Conservation (phyloP, 2,329 filamentous ascomycete species). For the Cercospora beticola region DNA sequence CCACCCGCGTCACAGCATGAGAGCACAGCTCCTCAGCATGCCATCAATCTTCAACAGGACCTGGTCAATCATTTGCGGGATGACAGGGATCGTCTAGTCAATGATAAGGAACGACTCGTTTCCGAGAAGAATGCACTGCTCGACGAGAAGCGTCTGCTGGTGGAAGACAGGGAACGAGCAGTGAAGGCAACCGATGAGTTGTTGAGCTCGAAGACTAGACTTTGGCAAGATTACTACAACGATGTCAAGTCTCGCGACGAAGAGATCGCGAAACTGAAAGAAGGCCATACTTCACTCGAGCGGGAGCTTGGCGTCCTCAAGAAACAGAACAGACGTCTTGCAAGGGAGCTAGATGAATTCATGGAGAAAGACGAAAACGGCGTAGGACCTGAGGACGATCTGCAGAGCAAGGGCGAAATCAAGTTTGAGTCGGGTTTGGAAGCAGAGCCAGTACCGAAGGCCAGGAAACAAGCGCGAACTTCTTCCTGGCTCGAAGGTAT, state of each 20-base stretch:
- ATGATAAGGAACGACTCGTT: not conserved
- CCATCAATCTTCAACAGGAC: not conserved
- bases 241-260: not conserved
- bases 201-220: not conserved
- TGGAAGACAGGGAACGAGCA: slow-evolving; percentile 10
- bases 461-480: not conserved
- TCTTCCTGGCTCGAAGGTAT: not conserved
- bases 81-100: not conserved
- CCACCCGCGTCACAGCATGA: slow-evolving; percentile 3
- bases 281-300: not conserved
- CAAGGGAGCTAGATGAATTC: not conserved
- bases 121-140: not conserved
- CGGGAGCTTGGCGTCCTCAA: not conserved
- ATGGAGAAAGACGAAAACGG: not conserved
- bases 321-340: slow-evolving; percentile 1
- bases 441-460: not conserved
- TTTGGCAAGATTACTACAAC: slow-evolving; percentile 10
- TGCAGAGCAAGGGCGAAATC: too few relatives aligned
- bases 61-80: not conserved
- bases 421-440: not conserved
- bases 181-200: not conserved
- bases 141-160: not conserved
- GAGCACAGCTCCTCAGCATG: not conserved
- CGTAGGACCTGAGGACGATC: not conserved
- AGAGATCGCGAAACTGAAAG: not conserved